phyloP scores from a whole-genome alignment of 2,329 filamentous ascomycete genomes.

The Ophiocordyceps australis region DNA sequence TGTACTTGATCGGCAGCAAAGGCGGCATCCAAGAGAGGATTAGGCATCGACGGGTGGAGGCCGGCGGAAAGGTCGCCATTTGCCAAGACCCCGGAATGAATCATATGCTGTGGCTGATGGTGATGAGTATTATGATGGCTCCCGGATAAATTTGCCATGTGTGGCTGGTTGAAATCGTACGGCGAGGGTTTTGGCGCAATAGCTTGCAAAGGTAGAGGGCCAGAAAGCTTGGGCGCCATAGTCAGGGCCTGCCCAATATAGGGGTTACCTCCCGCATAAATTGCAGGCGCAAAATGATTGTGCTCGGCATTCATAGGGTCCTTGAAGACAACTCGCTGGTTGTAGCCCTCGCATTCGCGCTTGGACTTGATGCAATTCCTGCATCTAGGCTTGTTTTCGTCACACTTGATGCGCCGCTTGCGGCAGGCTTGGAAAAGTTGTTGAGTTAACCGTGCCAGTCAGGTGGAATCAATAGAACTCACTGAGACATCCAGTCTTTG shows the following conservation, averaged over 20 bases:
- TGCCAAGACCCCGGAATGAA: constrained; percentile 1
- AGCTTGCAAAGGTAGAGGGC: constrained; percentile 12
- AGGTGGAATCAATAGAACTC: no score
- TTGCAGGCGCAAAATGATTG: constrained; percentile 21
- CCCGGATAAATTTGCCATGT: no score
- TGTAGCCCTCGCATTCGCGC: constrained; percentile 69
- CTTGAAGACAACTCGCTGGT: constrained; percentile 66
- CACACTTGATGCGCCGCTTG: constrained; percentile 91
- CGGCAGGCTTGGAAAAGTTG: constrained; percentile 70
- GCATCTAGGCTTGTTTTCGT: constrained; percentile 70
- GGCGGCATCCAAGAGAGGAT: constrained; percentile 5
- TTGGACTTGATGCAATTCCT: constrained; percentile 79
- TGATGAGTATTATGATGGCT: no score
- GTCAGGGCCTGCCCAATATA: constrained; percentile 8
- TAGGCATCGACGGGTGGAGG: constrained; percentile 4
- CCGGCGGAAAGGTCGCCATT: constrained; percentile 1
- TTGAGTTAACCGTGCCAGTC: no score
- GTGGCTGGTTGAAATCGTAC: constrained; percentile 8
- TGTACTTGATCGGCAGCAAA: constrained; percentile 1
- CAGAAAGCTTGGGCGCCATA: no score
- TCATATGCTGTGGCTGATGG: neutral
- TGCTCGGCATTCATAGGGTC: constrained; percentile 30
- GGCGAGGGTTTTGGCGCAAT: constrained; percentile 33
- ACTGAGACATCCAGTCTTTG: constrained; percentile 88
- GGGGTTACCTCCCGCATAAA: constrained; percentile 22